Evolutionary conservation across 2,329 filamentous ascomycete genomes (phyloP).

Genomic region (Paecilomyces dactylethromorphus): DNA sequence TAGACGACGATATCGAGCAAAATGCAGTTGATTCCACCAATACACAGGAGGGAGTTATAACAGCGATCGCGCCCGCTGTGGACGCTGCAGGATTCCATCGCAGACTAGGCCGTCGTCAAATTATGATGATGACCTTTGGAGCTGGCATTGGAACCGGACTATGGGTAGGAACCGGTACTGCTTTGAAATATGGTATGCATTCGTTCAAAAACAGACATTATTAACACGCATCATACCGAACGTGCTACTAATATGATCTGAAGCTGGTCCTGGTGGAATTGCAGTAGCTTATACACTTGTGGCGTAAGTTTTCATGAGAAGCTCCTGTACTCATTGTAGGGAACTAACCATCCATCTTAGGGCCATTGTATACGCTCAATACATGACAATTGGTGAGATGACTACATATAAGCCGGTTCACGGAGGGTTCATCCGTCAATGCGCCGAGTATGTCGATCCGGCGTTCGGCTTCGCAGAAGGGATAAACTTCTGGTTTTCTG

Average conservation of each 20-base stretch:
- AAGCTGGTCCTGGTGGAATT: slow-evolving; percentile 25
- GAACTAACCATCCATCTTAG: slow-evolving; percentile 7
- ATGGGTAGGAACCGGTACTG: slow-evolving; percentile 31
- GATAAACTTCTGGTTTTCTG: slow-evolving; percentile 28
- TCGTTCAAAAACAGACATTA: too few relatives aligned
- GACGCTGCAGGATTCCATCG: slow-evolving; percentile 23
- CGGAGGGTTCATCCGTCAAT: slow-evolving; percentile 27
- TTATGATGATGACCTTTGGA: slow-evolving; percentile 35
- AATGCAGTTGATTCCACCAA: not conserved
- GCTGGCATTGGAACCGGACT: slow-evolving; percentile 29
- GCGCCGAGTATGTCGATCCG: slow-evolving; percentile 25
- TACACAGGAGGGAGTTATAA: not conserved
- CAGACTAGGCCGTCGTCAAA: slow-evolving; percentile 22
- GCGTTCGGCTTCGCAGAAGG: slow-evolving; percentile 29
- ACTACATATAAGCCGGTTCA: slow-evolving; percentile 24
- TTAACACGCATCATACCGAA: not conserved
- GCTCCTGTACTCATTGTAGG: not conserved
- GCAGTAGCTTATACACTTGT: slow-evolving; percentile 27
- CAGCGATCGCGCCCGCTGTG: not conserved
- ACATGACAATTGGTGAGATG: slow-evolving; percentile 27
- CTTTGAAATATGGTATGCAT: slow-evolving; percentile 21
- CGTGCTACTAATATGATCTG: not conserved
- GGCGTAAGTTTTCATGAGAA: slow-evolving; percentile 13
- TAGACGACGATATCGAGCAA: not conserved
- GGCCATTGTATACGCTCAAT: slow-evolving; percentile 26